These are phyloP conservation scores for Proliferodiscus dingleyae DNA, from an alignment of 2,329 filamentous ascomycete genomes.

Conservation along the genomic window DNA sequence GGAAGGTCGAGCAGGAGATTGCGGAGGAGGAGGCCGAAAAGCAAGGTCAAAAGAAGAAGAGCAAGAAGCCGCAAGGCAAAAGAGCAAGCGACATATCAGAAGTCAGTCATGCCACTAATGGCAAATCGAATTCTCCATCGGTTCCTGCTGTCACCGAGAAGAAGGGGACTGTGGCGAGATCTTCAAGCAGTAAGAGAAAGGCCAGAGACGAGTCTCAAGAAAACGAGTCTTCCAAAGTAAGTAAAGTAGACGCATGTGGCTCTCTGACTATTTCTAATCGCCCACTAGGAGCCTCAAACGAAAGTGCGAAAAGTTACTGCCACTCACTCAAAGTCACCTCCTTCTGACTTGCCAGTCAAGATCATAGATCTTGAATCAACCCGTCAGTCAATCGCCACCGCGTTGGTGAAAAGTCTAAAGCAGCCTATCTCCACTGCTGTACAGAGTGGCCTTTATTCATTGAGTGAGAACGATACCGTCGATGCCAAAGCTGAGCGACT, in stretches of 20 bases:
- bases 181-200: conserved; percentile 50
- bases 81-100: conserved; percentile 57
- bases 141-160: conserved; percentile 23
- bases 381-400: conserved; percentile 65
- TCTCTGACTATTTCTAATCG: conserved; percentile 1
- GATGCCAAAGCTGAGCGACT: conserved; percentile 64
- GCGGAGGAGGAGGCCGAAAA: conserved; percentile 47
- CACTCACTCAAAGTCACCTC: conserved; percentile 23
- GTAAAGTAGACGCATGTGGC: conserved; percentile 41
- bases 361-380: conserved; percentile 53
- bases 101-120: conserved; percentile 37
- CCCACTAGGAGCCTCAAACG: conserved; percentile 36
- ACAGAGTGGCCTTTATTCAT: conserved; percentile 57
- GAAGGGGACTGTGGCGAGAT: conserved; percentile 38
- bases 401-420: conserved; percentile 64
- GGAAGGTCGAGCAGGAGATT: conserved; percentile 52
- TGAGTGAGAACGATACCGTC: conserved; percentile 59
- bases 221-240: too few relatives aligned
- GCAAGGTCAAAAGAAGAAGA: conserved; percentile 40
- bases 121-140: conserved; percentile 27
- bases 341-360: conserved; percentile 43
- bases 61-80: conserved; percentile 57
- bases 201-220: conserved; percentile 52
- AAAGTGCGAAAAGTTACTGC: conserved; percentile 55
- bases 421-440: conserved; percentile 62